phyloP scores from a whole-genome alignment of 2,329 filamentous ascomycete genomes.

The Colletotrichum orchidophilum region DNA sequence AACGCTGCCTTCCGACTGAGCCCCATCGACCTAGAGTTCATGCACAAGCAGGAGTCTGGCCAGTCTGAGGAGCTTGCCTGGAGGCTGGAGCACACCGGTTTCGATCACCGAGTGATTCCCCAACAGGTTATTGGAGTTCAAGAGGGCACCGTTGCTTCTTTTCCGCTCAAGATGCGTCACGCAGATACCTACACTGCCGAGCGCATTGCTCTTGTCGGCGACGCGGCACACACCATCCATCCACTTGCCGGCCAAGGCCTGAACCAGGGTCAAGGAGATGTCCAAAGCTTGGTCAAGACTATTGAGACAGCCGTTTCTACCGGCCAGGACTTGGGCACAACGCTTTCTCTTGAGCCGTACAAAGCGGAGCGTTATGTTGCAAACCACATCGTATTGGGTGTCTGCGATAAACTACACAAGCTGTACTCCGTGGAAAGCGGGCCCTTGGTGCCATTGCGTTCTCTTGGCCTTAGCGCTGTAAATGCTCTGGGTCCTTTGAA shows the following conservation, averaged over 20 bases:
- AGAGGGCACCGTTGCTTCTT: constrained; percentile 82
- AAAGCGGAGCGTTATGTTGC: constrained; percentile 81
- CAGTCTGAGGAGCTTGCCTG: constrained; percentile 84
- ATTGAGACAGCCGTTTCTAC: constrained; percentile 82
- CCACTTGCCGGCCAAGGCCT: constrained; percentile 94
- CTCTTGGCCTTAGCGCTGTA: constrained; percentile 79
- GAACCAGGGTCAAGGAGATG: constrained; percentile 92
- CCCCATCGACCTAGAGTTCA: constrained; percentile 81
- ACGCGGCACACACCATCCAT: constrained; percentile 95
- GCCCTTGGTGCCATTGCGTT: constrained; percentile 82
- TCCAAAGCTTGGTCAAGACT: constrained; percentile 78
- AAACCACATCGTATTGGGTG: constrained; percentile 82
- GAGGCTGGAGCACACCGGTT: constrained; percentile 77
- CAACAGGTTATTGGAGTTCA: constrained; percentile 77
- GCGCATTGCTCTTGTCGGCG: constrained; percentile 90
- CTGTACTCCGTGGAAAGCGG: constrained; percentile 84
- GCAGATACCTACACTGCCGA: constrained; percentile 93
- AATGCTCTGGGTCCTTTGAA: constrained; percentile 81
- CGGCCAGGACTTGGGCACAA: constrained; percentile 86
- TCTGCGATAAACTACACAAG: constrained; percentile 91
- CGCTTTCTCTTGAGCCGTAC: constrained; percentile 83
- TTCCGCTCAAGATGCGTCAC: constrained; percentile 90
- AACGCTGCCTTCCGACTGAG: constrained; percentile 91
- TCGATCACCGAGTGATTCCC: constrained; percentile 66
- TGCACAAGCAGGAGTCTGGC: constrained; percentile 70